These are phyloP conservation scores for Gyrodon lividus DNA, from an alignment of 768 basidiomycete genomes.

Conservation along the genomic window DNA sequence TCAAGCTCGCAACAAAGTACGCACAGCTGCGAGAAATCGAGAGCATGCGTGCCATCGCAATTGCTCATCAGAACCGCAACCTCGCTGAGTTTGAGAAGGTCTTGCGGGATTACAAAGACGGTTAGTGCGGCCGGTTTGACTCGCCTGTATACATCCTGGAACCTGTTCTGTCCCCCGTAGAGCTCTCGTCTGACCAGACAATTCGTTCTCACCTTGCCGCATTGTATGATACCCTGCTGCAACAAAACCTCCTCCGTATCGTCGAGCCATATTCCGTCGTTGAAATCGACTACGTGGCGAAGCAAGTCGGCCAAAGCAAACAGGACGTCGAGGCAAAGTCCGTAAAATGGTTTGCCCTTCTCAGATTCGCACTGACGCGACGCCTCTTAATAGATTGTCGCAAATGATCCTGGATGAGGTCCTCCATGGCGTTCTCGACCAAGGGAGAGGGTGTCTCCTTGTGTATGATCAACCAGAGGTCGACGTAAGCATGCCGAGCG, in stretches of 20 bases:
- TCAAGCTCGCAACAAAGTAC: conserved; percentile 88
- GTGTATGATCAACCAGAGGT: conserved; percentile 87
- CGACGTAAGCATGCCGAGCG: conserved; percentile 58
- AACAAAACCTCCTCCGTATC: conserved; percentile 92
- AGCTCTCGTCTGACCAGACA: conserved; percentile 92
- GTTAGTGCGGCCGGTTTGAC: conserved; percentile 35
- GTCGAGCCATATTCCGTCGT: conserved; percentile 95
- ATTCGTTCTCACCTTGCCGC: conserved; percentile 93
- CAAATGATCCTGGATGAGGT: conserved; percentile 99
- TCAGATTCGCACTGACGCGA: conserved; percentile 4
- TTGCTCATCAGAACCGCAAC: conserved; percentile 90
- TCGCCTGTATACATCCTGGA: background rate
- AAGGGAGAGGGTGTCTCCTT: conserved; percentile 86
- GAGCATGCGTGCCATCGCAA: conserved; percentile 92
- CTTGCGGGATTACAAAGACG: conserved; percentile 81
- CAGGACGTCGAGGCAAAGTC: conserved; percentile 92
- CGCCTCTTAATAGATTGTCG: conserved; percentile 57
- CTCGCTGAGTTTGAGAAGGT: conserved; percentile 88
- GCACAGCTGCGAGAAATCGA: conserved; percentile 87
- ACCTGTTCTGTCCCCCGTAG: conserved; percentile 38
- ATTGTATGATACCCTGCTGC: conserved; percentile 92
- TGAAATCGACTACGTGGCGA: conserved; percentile 86
- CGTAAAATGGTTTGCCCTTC: conserved; percentile 22
- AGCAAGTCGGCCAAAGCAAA: conserved; percentile 80
- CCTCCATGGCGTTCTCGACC: conserved; percentile 93